phyloP scores from a whole-genome alignment of 176 grass and related monocot species.

The maize (Zea mays) region DNA sequence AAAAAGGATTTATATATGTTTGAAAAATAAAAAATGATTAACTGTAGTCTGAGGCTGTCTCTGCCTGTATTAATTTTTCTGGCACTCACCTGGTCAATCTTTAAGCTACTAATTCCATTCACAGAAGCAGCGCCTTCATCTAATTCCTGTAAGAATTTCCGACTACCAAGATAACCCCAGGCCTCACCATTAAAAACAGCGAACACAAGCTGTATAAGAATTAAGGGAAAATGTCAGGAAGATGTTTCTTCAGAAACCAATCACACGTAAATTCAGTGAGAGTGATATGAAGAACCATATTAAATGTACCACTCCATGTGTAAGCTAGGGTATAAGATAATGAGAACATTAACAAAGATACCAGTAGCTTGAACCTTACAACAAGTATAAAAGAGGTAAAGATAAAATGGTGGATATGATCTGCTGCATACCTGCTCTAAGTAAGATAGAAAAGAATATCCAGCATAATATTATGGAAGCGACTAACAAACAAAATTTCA shows the following conservation, averaged over 20 bases:
- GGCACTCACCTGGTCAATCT: conserved; percentile 78
- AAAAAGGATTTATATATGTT: neutral
- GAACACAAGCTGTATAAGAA: conserved; percentile 68
- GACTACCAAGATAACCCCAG: conserved; percentile 97
- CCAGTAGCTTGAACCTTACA: neutral
- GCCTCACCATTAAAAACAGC: conserved; percentile 87
- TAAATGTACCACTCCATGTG: conserved; percentile 26
- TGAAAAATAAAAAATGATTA: neutral
- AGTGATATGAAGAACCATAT: conserved; percentile 15
- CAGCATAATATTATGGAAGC: conserved; percentile 13
- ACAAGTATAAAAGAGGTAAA: conserved; percentile 3
- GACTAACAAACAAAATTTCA: conserved; percentile 4
- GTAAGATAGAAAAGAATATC: conserved; percentile 13
- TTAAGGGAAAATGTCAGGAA: conserved; percentile 30
- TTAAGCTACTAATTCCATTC: conserved; percentile 63
- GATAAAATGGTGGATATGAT: conserved; percentile 14
- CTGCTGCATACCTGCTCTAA: conserved; percentile 7
- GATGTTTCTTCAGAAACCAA: conserved; percentile 30
- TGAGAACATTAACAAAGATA: neutral
- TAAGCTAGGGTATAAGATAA: neutral
- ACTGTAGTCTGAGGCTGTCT: conserved; percentile 16
- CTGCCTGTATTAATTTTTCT: conserved; percentile 8
- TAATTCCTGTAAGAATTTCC: conserved; percentile 81
- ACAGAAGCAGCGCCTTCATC: conserved; percentile 73
- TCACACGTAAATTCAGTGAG: neutral